Evolutionary conservation across 805 yeast genomes (phyloP).

Genomic region (Candida pini): DNA sequence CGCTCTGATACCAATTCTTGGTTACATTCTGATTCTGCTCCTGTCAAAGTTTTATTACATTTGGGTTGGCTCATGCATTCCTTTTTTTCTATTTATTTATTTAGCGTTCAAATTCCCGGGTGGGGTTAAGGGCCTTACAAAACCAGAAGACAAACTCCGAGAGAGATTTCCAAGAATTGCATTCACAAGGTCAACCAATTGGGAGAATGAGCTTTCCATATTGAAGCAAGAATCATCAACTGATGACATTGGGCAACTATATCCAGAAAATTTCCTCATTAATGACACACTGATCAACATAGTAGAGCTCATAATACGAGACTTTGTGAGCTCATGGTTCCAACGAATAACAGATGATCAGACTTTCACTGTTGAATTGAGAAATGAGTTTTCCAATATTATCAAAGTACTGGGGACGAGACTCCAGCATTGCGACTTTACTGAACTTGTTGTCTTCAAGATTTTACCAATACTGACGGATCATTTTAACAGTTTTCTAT

Average conservation of each 20-base stretch:
- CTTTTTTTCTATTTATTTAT: slow-evolving; percentile 8
- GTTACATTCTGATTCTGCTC: no score
- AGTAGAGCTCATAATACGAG: slow-evolving; percentile 41
- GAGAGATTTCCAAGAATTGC: slow-evolving; percentile 11
- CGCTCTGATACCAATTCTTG: no score
- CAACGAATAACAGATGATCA: slow-evolving; percentile 34
- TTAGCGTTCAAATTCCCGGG: slow-evolving; percentile 3
- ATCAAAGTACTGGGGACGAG: slow-evolving; percentile 38
- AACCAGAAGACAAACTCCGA: slow-evolving; percentile 3
- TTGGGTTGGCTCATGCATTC: slow-evolving; percentile 14
- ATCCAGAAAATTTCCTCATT: slow-evolving; percentile 45
- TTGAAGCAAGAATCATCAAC: slow-evolving; percentile 10
- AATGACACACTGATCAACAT: slow-evolving; percentile 49
- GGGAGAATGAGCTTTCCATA: slow-evolving; percentile 23
- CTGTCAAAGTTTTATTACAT: slow-evolving; percentile 7
- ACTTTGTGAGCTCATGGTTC: slow-evolving; percentile 58
- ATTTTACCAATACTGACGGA: slow-evolving; percentile 60
- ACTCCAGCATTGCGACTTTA: slow-evolving; percentile 41
- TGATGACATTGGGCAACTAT: slow-evolving; percentile 10
- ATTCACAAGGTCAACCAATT: slow-evolving; percentile 24
- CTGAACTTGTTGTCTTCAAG: slow-evolving; percentile 51
- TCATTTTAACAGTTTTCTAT: slow-evolving; percentile 51
- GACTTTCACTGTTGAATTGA: slow-evolving; percentile 38
- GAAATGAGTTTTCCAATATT: slow-evolving; percentile 37
- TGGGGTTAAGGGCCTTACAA: background rate